Percentiles rank a stretch among this genome's conserved stretches.
Conservation (phyloP, 805 yeast species). For the Candida maris region DNA sequence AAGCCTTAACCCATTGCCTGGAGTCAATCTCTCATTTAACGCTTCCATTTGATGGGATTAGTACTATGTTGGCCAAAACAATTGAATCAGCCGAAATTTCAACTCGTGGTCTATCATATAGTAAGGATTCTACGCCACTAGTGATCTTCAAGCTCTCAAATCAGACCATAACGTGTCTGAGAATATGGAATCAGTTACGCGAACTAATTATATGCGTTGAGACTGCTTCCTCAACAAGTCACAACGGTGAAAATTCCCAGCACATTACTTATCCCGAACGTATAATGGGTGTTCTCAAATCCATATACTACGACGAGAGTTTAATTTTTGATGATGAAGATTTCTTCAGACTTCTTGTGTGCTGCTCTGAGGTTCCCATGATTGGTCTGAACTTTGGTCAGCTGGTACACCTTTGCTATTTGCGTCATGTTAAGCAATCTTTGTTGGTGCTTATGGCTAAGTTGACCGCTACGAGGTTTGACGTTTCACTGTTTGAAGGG, state of each 20-base stretch:
- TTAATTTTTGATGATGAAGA: constrained; percentile 39
- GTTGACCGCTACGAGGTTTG: constrained; percentile 8
- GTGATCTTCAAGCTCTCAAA: constrained; percentile 57
- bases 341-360: constrained; percentile 51
- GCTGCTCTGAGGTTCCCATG: constrained; percentile 45
- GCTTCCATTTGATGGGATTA: constrained; percentile 31
- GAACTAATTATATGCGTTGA: constrained; percentile 29
- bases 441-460: constrained; percentile 24
- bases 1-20: constrained; percentile 24
- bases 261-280: constrained; percentile 29
- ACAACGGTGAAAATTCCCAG: constrained; percentile 10
- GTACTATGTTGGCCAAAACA: constrained; percentile 44
- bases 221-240: constrained; percentile 16
- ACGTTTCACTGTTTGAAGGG: constrained; percentile 7
- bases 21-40: constrained; percentile 21
- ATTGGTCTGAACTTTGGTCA: constrained; percentile 44
- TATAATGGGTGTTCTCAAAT: constrained; percentile 49
- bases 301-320: constrained; percentile 39
- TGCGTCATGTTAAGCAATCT: constrained; percentile 51
- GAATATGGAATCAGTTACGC: constrained; percentile 40
- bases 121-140: constrained; percentile 29
- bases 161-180: constrained; percentile 55
- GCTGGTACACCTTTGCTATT: constrained; percentile 45
- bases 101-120: constrained; percentile 47
- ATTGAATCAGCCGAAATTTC: constrained; percentile 65